Percentiles rank a stretch among this genome's conserved stretches.
These are phyloP conservation scores for Moesziomyces parantarcticus DNA, from an alignment of 1,284 basidiomycete genomes.

Conservation along the genomic window DNA sequence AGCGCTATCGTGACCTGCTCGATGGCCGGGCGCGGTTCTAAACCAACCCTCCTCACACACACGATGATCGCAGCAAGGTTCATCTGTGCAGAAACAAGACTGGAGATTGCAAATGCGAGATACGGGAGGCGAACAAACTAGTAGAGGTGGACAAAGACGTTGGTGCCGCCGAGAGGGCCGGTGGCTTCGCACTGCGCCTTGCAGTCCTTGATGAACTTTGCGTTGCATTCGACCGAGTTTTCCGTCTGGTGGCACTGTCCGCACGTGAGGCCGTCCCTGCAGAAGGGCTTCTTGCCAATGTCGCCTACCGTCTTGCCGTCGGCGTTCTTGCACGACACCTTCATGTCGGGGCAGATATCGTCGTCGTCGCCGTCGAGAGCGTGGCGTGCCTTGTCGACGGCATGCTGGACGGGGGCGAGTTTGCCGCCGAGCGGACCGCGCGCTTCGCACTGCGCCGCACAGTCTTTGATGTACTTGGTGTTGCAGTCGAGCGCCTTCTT, in stretches of 20 bases:
- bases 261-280: conserved; percentile 40
- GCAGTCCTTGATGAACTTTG: conserved; percentile 39
- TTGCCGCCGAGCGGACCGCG: conserved; percentile 52
- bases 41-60: not conserved
- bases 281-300: conserved; percentile 52
- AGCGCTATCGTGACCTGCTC: conserved; percentile 55
- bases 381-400: not conserved
- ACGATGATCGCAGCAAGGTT: not conserved
- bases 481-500: conserved; percentile 53
- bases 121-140: conserved; percentile 3
- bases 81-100: no score
- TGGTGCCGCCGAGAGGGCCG: conserved; percentile 47
- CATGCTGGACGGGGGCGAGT: not conserved
- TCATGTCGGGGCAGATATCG: conserved; percentile 53
- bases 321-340: conserved; percentile 40
- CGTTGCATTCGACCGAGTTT: conserved; percentile 50
- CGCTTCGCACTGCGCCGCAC: conserved; percentile 33
- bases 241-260: conserved; percentile 48
- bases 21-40: conserved; percentile 35
- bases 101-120: not conserved
- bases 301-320: conserved; percentile 45
- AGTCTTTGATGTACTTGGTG: conserved; percentile 44
- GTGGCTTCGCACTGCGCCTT: conserved; percentile 50
- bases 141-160: conserved; percentile 36
- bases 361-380: conserved; percentile 29